Percentiles rank a stretch among this genome's conserved stretches.
Evolutionary conservation across 371 early-diverging fungal genomes (phyloP).

Genomic region (Mortierella sp.): DNA sequence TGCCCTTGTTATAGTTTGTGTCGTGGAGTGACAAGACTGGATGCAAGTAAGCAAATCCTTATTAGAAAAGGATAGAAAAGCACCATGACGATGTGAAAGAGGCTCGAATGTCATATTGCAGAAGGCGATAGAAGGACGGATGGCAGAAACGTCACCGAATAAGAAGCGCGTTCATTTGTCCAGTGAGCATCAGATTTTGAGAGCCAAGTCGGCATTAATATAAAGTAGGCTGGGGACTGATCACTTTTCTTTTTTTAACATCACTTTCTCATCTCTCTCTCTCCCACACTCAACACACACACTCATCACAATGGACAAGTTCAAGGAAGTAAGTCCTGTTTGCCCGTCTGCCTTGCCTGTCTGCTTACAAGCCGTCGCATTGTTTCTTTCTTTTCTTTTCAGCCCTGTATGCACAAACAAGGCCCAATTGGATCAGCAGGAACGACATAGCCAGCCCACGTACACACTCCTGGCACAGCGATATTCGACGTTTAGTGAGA

Average conservation of each 20-base stretch:
- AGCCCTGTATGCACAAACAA: background rate
- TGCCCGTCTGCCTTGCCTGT: background rate
- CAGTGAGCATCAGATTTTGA: background rate
- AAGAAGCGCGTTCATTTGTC: slow-evolving; percentile 2
- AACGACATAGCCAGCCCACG: background rate
- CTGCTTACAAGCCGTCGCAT: too few relatives aligned
- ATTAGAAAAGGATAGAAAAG: background rate
- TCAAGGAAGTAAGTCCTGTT: slow-evolving; percentile 64
- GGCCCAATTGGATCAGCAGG: background rate
- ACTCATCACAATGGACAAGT: slow-evolving; percentile 63
- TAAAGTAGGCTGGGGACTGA: background rate
- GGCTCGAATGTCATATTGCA: background rate
- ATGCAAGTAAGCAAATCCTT: background rate
- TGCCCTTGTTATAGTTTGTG: background rate
- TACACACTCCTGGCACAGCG: background rate
- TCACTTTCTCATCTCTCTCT: slow-evolving; percentile 18
- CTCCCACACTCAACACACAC: slow-evolving; percentile 17
- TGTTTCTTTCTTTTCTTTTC: background rate
- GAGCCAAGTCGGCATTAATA: slow-evolving; percentile 5
- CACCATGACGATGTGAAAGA: too few relatives aligned
- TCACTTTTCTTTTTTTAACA: slow-evolving; percentile 18
- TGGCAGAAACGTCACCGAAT: slow-evolving; percentile 18
- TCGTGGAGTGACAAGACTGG: background rate
- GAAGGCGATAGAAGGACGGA: background rate
- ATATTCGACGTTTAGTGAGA: slow-evolving; percentile 2